These are phyloP conservation scores for Benincasa hispida DNA, from an alignment of 306 rosid species.

Conservation along the genomic window DNA sequence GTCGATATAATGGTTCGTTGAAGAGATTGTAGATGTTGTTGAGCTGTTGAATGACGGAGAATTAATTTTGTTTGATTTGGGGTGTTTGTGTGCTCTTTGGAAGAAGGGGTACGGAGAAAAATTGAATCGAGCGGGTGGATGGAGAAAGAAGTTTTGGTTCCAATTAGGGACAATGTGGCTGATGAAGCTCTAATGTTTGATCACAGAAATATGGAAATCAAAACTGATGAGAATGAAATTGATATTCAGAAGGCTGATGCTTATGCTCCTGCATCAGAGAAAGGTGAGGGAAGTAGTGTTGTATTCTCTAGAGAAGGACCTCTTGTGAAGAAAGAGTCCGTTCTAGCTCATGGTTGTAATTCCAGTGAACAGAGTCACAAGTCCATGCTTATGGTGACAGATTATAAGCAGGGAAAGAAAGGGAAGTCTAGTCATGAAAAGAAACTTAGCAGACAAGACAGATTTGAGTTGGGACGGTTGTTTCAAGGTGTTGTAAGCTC, in stretches of 20 bases:
- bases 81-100: slow-evolving; percentile 8
- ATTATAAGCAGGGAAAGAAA: slow-evolving; percentile 25
- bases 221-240: slow-evolving; percentile 24
- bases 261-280: slow-evolving; percentile 20
- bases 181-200: slow-evolving; percentile 16
- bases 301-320: slow-evolving; percentile 48
- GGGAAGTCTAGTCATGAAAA: slow-evolving; percentile 39
- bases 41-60: neutral
- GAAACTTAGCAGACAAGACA: slow-evolving; percentile 60
- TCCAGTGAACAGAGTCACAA: slow-evolving; percentile 42
- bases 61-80: neutral
- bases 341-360: slow-evolving; percentile 23
- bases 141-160: neutral
- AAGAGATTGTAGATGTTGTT: neutral
- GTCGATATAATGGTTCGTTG: neutral
- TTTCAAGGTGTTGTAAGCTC: slow-evolving; percentile 71
- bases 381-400: slow-evolving; percentile 20
- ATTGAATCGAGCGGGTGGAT: neutral
- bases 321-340: slow-evolving; percentile 30
- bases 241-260: slow-evolving; percentile 27
- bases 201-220: slow-evolving; percentile 24
- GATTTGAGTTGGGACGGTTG: slow-evolving; percentile 65
- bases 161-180: slow-evolving; percentile 1
- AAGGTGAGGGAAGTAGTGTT: slow-evolving; percentile 45
- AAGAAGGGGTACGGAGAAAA: neutral